phyloP scores from a whole-genome alignment of 192 early-diverging fungal genomes.

The Phycomyces nitens region DNA sequence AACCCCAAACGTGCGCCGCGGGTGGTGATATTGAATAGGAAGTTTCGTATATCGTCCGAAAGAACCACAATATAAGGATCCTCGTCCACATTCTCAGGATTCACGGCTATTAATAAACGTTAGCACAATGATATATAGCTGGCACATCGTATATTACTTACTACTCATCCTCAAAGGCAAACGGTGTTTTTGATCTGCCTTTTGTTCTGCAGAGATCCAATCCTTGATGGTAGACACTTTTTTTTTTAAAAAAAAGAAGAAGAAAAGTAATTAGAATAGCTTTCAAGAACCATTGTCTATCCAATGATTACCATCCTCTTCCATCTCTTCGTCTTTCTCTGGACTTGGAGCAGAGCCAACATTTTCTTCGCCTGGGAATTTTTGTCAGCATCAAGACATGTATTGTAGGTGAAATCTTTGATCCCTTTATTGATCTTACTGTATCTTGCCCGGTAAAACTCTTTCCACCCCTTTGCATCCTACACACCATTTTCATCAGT shows the following conservation, averaged over 20 bases:
- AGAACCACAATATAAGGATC: constrained; percentile 52
- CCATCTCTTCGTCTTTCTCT: constrained; percentile 8
- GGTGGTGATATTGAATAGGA: constrained; percentile 41
- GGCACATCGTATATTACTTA: background rate
- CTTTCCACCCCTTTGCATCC: constrained; percentile 47
- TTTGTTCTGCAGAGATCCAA: constrained; percentile 34
- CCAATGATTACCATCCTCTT: constrained; percentile 12
- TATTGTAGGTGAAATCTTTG: too few species aligned
- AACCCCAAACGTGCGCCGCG: constrained; percentile 38
- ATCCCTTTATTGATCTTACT: constrained; percentile 26
- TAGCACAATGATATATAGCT: background rate
- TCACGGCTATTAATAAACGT: constrained; percentile 21
- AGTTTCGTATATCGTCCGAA: constrained; percentile 50
- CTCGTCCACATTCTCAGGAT: constrained; percentile 37
- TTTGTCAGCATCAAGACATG: too few species aligned
- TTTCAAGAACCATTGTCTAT: background rate
- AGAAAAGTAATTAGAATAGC: background rate
- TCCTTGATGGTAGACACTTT: constrained; percentile 9
- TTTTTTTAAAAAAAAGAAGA: background rate
- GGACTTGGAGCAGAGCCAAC: background rate
- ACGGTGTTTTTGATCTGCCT: constrained; percentile 19
- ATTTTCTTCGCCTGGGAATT: background rate
- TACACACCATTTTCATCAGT: too few species aligned
- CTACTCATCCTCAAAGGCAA: constrained; percentile 7
- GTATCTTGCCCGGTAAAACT: constrained; percentile 28